Conservation (phyloP, 768 basidiomycete genomes). For the Phlebiopsis flavidoalba region DNA sequence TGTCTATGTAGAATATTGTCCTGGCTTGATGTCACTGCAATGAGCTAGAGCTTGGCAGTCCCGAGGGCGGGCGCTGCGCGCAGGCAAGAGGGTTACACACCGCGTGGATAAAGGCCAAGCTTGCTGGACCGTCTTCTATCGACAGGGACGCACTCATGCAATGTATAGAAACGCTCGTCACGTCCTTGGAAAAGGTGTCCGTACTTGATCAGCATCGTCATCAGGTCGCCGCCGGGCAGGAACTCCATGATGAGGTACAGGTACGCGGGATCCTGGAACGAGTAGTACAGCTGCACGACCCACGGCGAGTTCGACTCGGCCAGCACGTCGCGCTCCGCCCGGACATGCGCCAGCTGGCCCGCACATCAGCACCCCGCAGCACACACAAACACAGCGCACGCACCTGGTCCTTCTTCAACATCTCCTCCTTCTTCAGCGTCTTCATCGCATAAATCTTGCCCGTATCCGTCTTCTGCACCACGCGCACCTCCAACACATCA, state of each 20-base stretch:
- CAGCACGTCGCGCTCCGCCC: constrained; percentile 94
- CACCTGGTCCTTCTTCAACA: constrained; percentile 99
- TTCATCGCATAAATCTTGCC: constrained; percentile 99
- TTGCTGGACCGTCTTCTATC: constrained; percentile 96
- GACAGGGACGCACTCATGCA: constrained; percentile 97
- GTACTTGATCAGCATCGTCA: constrained; percentile 99
- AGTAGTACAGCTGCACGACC: constrained; percentile 97
- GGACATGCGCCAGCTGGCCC: constrained; percentile 89
- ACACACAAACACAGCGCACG: constrained; percentile 16
- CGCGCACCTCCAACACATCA: constrained; percentile 56
- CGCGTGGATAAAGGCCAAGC: constrained; percentile 97
- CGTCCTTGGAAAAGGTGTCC: constrained; percentile 98
- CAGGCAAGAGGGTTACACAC: constrained; percentile 36
- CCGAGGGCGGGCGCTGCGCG: background rate
- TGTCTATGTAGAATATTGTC: constrained; percentile 99
- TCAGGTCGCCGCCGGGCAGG: constrained; percentile 94
- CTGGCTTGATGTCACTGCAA: constrained; percentile 92
- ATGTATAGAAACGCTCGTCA: constrained; percentile 98
- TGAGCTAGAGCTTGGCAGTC: constrained; percentile 5
- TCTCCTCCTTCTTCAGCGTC: constrained; percentile 93
- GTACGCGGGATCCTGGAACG: constrained; percentile 92
- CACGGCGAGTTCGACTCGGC: constrained; percentile 93
- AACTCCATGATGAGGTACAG: constrained; percentile 99
- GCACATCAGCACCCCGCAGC: background rate
- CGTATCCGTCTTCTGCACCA: constrained; percentile 95